Evolutionary conservation across 257 asterid genomes (phyloP).

Genomic region (Solanum bulbocastanum): DNA sequence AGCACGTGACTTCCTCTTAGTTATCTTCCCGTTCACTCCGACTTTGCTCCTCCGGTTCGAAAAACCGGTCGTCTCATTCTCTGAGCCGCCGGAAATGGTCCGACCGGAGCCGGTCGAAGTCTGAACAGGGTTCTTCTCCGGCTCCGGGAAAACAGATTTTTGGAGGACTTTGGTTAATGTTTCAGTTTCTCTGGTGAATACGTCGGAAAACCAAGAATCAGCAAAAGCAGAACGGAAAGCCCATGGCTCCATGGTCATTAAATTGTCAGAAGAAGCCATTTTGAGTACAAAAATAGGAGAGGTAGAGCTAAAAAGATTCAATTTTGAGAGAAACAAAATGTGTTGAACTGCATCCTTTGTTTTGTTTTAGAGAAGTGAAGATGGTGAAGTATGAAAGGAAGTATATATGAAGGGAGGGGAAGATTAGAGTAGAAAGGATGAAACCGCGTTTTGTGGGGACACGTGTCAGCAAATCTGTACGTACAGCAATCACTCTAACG

Average conservation of each 20-base stretch:
- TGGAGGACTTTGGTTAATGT: slow-evolving; percentile 50
- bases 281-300: background rate
- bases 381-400: background rate
- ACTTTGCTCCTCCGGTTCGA: slow-evolving; percentile 20
- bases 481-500: slow-evolving; percentile 10
- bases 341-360: background rate
- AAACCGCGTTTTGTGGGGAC: slow-evolving; percentile 69
- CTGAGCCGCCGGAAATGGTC: slow-evolving; percentile 48
- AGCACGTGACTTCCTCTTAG: slow-evolving; percentile 73
- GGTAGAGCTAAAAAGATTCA: background rate
- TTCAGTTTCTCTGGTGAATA: slow-evolving; percentile 45
- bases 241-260: slow-evolving; percentile 55
- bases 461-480: slow-evolving; percentile 59
- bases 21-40: slow-evolving; percentile 40
- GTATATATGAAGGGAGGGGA: background rate
- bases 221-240: slow-evolving; percentile 34
- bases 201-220: slow-evolving; percentile 55
- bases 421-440: background rate
- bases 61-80: slow-evolving; percentile 31
- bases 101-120: slow-evolving; percentile 22
- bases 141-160: slow-evolving; percentile 22
- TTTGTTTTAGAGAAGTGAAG: background rate
- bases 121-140: slow-evolving; percentile 23
- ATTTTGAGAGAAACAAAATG: background rate
- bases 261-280: slow-evolving; percentile 59